These are phyloP conservation scores for Talaromyces marneffei DNA, from an alignment of 2,329 filamentous ascomycete species.

Conservation along the genomic window DNA sequence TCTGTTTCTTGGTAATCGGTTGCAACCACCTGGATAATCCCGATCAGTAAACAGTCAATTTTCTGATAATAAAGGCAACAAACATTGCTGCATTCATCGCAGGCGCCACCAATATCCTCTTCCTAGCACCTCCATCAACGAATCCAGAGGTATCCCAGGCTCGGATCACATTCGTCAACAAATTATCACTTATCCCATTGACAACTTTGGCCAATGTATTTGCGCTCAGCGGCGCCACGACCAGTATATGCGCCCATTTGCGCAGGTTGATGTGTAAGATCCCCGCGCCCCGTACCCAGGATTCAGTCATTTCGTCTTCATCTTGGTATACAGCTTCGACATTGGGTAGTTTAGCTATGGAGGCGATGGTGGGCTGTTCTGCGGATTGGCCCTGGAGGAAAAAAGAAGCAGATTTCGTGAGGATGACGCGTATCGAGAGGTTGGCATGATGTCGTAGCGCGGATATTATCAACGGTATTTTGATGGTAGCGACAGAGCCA, in stretches of 20 bases:
- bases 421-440: conserved; percentile 76
- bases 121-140: conserved; percentile 49
- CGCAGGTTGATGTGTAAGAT: conserved; percentile 90
- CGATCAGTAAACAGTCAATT: neutral
- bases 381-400: conserved; percentile 71
- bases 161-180: conserved; percentile 67
- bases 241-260: conserved; percentile 72
- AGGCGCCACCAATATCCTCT: conserved; percentile 68
- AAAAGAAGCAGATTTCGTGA: conserved; percentile 65
- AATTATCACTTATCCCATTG: conserved; percentile 68
- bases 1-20: conserved; percentile 68
- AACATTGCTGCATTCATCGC: conserved; percentile 88
- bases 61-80: neutral
- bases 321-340: conserved; percentile 80
- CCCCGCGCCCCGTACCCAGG: conserved; percentile 68
- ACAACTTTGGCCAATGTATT: conserved; percentile 82
- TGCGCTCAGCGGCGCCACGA: conserved; percentile 75
- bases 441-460: conserved; percentile 40
- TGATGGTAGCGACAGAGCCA: conserved; percentile 86
- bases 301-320: conserved; percentile 71
- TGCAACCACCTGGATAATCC: conserved; percentile 57
- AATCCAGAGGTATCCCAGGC: conserved; percentile 78
- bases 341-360: conserved; percentile 56
- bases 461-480: conserved; percentile 61
- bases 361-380: conserved; percentile 67